Base-by-base conservation (phyloP, 306 rosid species). In the Prunus salicina region DNA sequence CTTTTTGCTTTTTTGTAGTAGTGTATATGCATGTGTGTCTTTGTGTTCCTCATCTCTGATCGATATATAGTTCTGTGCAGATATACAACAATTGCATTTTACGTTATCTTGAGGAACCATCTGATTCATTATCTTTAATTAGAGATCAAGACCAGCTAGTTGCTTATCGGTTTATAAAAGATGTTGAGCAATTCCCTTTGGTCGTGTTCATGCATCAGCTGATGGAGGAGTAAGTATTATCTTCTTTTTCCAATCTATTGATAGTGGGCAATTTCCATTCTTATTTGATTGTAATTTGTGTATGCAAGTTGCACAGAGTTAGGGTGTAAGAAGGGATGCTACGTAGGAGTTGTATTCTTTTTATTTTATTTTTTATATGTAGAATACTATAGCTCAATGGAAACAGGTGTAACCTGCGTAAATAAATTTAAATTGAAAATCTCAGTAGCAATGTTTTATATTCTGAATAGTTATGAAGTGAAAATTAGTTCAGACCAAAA, bases 101-200 rank as follows among this genome's bases (percentile, higher is more conserved):
- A 77, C 96, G 97, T 55, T 92, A 82, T 88, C 96, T 95, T 73
- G 97, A 95, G 82, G 99, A 95, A 82, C 93, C 93, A 79, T 9
- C 89, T 69, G 97, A 92, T 84, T 87, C 86, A 24, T 82, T 95
- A 76, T 95, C 99, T 66, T 87, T 95, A 78, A 95, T 95, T 84
- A 92, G 99, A 92, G 97, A 95, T 74, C 97, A 83, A 69, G 99
- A 95, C 90, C 88, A 83, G 73, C 83, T 95, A 64, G 96, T 95
- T 82, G 97, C 97, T 75, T 91, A 90, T 78, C 92, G 90, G 77
- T 87, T 86, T 68, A 69, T 50, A 64, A 92, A 89, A 84, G 88
- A 76, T 74, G 71, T 41, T 55, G 86, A 64, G 75, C 84, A 86
- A 30, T 53, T 57, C 67, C 96, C 92, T 65, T 82, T 92, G 87